phyloP scores from a whole-genome alignment of 2,329 filamentous ascomycete genomes.

The Epichloe festucae region DNA sequence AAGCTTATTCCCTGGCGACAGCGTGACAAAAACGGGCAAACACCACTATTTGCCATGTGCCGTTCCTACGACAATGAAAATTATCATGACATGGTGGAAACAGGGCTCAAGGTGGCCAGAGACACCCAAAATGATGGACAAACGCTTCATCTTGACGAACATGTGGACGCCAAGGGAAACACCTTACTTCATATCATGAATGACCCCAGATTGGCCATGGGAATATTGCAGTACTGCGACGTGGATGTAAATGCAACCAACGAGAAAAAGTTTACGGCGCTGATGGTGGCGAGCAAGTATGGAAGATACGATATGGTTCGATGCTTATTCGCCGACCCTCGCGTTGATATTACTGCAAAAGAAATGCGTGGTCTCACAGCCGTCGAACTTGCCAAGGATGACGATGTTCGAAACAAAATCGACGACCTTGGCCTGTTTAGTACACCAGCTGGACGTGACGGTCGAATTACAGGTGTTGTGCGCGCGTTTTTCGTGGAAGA shows the following conservation, averaged over 20 bases:
- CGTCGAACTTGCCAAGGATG: conserved; percentile 93
- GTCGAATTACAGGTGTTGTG: conserved; percentile 82
- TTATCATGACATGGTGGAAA: conserved; percentile 78
- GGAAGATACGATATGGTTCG: conserved; percentile 88
- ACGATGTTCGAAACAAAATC: conserved; percentile 91
- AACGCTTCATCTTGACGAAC: conserved; percentile 81
- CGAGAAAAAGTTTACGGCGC: conserved; percentile 83
- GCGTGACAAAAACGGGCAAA: conserved; percentile 92
- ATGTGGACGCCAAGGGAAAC: conserved; percentile 86
- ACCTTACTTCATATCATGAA: conserved; percentile 93
- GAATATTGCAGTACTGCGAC: conserved; percentile 72
- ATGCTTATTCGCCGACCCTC: conserved; percentile 71
- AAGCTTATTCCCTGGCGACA: conserved; percentile 74
- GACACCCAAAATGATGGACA: conserved; percentile 62
- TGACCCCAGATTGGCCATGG: conserved; percentile 61
- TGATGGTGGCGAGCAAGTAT: conserved; percentile 99
- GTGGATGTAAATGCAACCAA: conserved; percentile 94
- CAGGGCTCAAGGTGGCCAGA: conserved; percentile 63
- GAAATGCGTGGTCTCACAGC: conserved; percentile 84
- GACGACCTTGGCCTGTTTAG: conserved; percentile 85
- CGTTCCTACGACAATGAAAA: conserved; percentile 87
- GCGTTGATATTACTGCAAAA: conserved; percentile 73
- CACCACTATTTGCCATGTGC: conserved; percentile 90
- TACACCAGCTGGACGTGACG: conserved; percentile 56
- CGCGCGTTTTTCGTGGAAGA: conserved; percentile 96